Evolutionary conservation across 352 stramenopile species (phyloP), one percentile per base, ranked within the genome.

Genomic region (Plasmopara viticola): DNA sequence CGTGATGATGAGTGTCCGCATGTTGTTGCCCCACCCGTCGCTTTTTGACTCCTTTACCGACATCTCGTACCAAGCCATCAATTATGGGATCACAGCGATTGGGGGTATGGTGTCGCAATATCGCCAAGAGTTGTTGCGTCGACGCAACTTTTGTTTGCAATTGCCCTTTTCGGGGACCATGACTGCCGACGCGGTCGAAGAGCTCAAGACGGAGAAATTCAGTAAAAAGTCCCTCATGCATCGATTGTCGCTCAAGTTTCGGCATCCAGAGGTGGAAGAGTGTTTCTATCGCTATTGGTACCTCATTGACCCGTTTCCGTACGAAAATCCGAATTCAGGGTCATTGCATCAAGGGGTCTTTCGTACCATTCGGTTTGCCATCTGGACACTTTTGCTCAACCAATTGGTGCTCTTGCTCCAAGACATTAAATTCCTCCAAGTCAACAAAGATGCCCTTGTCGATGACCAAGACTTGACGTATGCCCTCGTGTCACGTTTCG

Each of bases 281-380:
- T 81, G 67, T 47, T 91, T 91, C 59, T 91, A 86, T 64, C 65
- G 72, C 7, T 84, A 87, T 57, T 91, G 80, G 80, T 91, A 91
- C 62, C 65, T 91, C n/a, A 91, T 91, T 42, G 80, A 91, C 51
- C 75, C 80, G 48, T 87, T 87, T 51, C 80, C 80, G 49, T 91
- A 87, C 50, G 78, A 91, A 53, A 87, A 91, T 60, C 78, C 80
- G 2, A 89, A 87, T 66, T 83, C 77, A 17, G 80, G 78, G 12
- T 82, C 70, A 43, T 65, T 91, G 44, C 80, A 91, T 47, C 55
- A 71, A 46, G 73, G 77, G 37, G 80, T 91, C 10, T 91, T 86
- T 62, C 65, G 62, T 18, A 86, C 74, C 6, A 87, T 91, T 47
- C 80, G 78, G 12, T 91, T 87, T 20, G 80, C 78, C n/a, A 68